Conservation (phyloP, 2,329 filamentous ascomycete genomes). For the Diaporthe sp. region DNA sequence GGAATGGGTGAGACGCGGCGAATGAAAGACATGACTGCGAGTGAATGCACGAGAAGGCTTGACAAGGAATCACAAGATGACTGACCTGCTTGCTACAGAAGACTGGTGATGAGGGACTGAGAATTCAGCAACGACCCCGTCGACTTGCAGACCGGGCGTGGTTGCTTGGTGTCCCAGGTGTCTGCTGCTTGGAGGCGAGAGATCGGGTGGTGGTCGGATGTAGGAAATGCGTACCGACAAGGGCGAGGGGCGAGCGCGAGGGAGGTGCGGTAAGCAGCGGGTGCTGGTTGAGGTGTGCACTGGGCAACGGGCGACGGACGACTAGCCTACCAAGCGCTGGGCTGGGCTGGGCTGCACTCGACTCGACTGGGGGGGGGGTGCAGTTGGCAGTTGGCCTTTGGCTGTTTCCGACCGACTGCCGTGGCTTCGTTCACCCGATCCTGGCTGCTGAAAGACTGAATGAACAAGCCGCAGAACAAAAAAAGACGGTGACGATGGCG, state of each 20-base stretch:
- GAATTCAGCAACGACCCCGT: conserved; percentile 1
- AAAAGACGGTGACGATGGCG: conserved; percentile 40
- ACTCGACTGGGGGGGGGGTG: neutral
- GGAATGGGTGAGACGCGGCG: neutral
- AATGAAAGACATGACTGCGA: neutral
- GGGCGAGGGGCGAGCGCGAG: conserved; percentile 22
- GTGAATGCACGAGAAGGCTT: neutral
- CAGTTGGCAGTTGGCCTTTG: conserved; percentile 14
- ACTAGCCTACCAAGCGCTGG: conserved; percentile 11
- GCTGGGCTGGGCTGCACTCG: conserved; percentile 7
- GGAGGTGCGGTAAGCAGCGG: conserved; percentile 12
- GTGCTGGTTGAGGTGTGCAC: conserved; percentile 14
- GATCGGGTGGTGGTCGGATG: conserved; percentile 1
- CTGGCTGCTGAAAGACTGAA: conserved; percentile 8
- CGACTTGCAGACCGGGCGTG: conserved; percentile 10
- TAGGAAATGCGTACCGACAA: conserved; percentile 11
- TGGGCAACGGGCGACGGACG: neutral
- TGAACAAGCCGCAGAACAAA: neutral
- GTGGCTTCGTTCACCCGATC: conserved; percentile 18
- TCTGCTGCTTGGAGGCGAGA: neutral
- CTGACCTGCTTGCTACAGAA: conserved; percentile 29
- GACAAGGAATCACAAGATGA: neutral
- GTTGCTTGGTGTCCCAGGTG: conserved; percentile 5
- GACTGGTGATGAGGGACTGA: neutral
- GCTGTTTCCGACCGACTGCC: conserved; percentile 29